Conservation (phyloP, 208 protist genomes). For the Crithidia expoeki region DNA sequence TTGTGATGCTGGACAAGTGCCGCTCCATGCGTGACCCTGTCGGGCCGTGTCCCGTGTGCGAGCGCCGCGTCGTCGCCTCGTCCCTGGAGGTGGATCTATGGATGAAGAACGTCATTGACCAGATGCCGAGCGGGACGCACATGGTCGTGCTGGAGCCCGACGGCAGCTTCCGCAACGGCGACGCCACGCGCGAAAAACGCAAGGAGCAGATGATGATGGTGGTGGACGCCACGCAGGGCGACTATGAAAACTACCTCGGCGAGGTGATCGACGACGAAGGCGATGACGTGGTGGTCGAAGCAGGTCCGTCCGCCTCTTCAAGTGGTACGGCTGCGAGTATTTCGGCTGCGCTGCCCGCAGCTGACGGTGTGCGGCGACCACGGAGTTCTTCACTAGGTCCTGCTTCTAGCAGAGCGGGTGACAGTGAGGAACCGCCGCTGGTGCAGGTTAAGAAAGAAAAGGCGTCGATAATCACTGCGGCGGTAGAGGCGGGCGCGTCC, state of each 20-base stretch:
- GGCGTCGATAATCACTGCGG: neutral
- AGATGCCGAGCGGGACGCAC: slow-evolving; percentile 81
- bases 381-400: slow-evolving; percentile 5
- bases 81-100: slow-evolving; percentile 85
- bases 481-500: neutral
- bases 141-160: slow-evolving; percentile 79
- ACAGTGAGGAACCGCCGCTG: neutral
- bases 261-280: slow-evolving; percentile 48
- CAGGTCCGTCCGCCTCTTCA: neutral
- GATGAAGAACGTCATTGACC: slow-evolving; percentile 70
- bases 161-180: slow-evolving; percentile 76
- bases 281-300: slow-evolving; percentile 36
- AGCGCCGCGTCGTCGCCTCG: slow-evolving; percentile 73
- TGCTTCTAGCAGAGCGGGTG: neutral
- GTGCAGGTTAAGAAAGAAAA: slow-evolving; percentile 27
- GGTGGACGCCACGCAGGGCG: slow-evolving; percentile 64
- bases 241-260: slow-evolving; percentile 60
- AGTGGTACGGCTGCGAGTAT: neutral
- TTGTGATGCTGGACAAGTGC: slow-evolving; percentile 77
- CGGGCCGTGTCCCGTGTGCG: slow-evolving; percentile 87
- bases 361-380: slow-evolving; percentile 16
- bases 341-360: neutral
- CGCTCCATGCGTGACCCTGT: slow-evolving; percentile 84
- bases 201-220: slow-evolving; percentile 63
- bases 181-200: slow-evolving; percentile 63